Conservation (phyloP, 148 eudicot genomes). For the Camellia lanceoleosa region DNA sequence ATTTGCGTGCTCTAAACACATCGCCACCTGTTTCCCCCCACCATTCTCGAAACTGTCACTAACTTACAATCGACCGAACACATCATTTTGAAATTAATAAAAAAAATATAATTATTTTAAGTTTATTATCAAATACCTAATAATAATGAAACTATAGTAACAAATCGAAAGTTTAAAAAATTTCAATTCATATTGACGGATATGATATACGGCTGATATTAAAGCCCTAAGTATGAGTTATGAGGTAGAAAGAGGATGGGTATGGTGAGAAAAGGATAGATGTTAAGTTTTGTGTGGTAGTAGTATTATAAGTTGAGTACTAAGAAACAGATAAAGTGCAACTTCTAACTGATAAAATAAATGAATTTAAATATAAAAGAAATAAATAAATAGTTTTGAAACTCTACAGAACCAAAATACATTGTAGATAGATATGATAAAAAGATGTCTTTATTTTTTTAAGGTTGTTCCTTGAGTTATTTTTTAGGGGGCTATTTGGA, state of each 20-base stretch:
- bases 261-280: too few species aligned
- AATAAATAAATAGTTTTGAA: background rate
- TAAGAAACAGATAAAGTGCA: background rate
- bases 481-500: background rate
- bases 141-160: too few species aligned
- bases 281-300: background rate
- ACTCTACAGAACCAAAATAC: slow-evolving; percentile 5
- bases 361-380: background rate
- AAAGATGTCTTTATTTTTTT: background rate
- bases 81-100: background rate
- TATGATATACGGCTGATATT: too few species aligned
- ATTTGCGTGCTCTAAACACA: background rate
- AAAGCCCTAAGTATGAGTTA: background rate
- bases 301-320: background rate
- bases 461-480: slow-evolving; percentile 13
- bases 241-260: too few species aligned
- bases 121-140: too few species aligned
- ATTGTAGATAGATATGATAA: slow-evolving; percentile 3
- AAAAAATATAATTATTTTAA: too few species aligned
- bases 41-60: background rate
- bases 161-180: too few species aligned
- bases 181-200: too few species aligned
- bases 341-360: background rate
- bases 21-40: background rate
- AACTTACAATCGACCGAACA: background rate